Conservation (phyloP, 2,329 filamentous ascomycete genomes). For the Fonsecaea pedrosoi region DNA sequence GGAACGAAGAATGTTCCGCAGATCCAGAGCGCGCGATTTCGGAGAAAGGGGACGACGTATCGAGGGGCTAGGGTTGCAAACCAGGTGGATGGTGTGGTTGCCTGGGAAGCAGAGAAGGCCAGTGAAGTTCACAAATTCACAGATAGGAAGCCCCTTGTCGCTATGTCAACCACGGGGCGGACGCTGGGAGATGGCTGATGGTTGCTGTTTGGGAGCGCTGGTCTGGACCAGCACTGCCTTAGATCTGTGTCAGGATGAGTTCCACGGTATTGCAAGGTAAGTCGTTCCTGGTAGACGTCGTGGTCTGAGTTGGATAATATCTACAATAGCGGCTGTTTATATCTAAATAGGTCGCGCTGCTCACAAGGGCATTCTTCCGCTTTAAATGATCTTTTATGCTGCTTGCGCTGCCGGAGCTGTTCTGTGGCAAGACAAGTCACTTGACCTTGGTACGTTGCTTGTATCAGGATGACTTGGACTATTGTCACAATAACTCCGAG, state of each 20-base stretch:
- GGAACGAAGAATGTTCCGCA: neutral
- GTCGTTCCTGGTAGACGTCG: neutral
- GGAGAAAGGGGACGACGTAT: neutral
- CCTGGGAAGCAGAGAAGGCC: neutral
- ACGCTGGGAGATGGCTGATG: neutral
- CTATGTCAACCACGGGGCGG: neutral
- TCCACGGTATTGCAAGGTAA: neutral
- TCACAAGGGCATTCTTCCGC: neutral
- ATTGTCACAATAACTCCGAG: neutral
- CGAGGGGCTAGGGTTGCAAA: neutral
- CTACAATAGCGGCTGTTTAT: neutral
- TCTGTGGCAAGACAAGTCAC: neutral
- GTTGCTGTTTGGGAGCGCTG: neutral
- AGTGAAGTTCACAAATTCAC: slow-evolving; percentile 9
- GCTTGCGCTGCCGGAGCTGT: neutral
- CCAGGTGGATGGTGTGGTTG: slow-evolving; percentile 7
- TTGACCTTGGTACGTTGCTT: neutral
- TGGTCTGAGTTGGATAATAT: neutral
- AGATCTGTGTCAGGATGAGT: neutral
- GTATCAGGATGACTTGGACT: neutral
- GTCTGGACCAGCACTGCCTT: neutral
- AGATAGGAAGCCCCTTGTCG: neutral
- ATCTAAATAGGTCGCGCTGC: neutral
- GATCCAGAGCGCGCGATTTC: neutral
- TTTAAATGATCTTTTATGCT: neutral